Evolutionary conservation across 257 asterid species (phyloP), one percentile per base, ranked within the genome.

Genomic region (Pogostemon cablin): DNA sequence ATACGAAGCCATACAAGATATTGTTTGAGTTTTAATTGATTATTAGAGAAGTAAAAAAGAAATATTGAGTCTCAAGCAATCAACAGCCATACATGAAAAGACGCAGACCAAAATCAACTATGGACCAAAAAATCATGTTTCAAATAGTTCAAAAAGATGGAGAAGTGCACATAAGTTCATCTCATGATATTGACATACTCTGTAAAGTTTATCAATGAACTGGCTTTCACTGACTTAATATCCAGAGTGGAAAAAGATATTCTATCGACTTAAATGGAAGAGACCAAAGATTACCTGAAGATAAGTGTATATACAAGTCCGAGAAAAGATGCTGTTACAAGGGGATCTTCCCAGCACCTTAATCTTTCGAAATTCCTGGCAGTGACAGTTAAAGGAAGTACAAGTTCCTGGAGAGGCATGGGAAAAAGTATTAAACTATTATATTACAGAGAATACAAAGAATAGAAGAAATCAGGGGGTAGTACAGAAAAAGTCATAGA

Each of bases 311-410:
- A 88, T 25, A 72, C 42, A 54, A 89, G 79, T 66, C 77, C 95
- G 63, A 95, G 93, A 81, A 90, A 91, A 39, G 99, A 79, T 56
- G 96, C 86, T 3, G 99, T 95, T 60, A 86, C 86, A 6, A 77
- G 80, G 40, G 99, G 99, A 71, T 95, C 95, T 6, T 95, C 98
- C 99, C 99, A 95, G 41, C 81, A 80, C 80, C 98, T 81, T 10
- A 95, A 86, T 65, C 86, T 75, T 68, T 95, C 96, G 17, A 91
- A 85, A 77, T 78, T 88, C 57, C 78, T 80, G 4, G 82, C 89
- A 17, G 83, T 68, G 68, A 88, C 25, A 67, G 93, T 87, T 70
- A 89, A 59, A 60, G 99, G 99, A 76, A 95, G 86, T 72, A 86
- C 77, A 50, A 95, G 96, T 81, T 95, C 99, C 99, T 93, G 85